A percentile compares a stretch with the other conserved stretches of the same genome.
phyloP scores from a whole-genome alignment of 164 flowering plant genomes.

The Nymphaea thermarum region DNA sequence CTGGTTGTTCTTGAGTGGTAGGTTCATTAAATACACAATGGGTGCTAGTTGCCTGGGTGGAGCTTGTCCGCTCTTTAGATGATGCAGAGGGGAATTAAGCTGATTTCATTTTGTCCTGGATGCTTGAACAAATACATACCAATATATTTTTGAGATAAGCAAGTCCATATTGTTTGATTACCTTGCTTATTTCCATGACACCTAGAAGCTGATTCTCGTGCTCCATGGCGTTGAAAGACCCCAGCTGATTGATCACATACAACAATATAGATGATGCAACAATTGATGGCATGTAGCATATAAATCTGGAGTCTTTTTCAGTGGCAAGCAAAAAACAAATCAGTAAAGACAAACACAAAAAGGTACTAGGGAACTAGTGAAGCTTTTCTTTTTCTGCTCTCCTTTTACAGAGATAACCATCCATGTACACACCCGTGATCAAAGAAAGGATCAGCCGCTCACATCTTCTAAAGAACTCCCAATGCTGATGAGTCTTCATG shows the following conservation, averaged over 20 bases:
- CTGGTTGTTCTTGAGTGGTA: too few relatives aligned
- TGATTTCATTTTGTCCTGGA: too few relatives aligned
- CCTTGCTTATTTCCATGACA: slow-evolving; percentile 54
- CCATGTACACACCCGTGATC: slow-evolving; percentile 35
- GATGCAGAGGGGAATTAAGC: too few relatives aligned
- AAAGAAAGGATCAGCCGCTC: slow-evolving; percentile 38
- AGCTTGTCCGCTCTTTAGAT: too few relatives aligned
- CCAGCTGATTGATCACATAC: slow-evolving; percentile 47
- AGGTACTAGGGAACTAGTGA: too few relatives aligned
- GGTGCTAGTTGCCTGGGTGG: too few relatives aligned
- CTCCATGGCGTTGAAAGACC: slow-evolving; percentile 30
- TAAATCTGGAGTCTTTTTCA: slow-evolving; percentile 26
- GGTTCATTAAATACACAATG: too few relatives aligned
- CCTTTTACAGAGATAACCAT: background rate
- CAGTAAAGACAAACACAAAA: background rate
- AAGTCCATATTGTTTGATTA: too few relatives aligned
- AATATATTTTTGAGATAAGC: too few relatives aligned
- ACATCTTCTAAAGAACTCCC: slow-evolving; percentile 47
- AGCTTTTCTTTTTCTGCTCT: too few relatives aligned
- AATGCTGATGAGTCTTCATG: slow-evolving; percentile 28
- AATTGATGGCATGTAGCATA: slow-evolving; percentile 37
- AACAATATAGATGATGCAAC: slow-evolving; percentile 70
- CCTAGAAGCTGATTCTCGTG: slow-evolving; percentile 51
- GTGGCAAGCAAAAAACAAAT: background rate
- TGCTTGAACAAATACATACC: too few relatives aligned